Conservation (phyloP, 805 yeast species). For the Kluyveromyces dobzhanskii region DNA sequence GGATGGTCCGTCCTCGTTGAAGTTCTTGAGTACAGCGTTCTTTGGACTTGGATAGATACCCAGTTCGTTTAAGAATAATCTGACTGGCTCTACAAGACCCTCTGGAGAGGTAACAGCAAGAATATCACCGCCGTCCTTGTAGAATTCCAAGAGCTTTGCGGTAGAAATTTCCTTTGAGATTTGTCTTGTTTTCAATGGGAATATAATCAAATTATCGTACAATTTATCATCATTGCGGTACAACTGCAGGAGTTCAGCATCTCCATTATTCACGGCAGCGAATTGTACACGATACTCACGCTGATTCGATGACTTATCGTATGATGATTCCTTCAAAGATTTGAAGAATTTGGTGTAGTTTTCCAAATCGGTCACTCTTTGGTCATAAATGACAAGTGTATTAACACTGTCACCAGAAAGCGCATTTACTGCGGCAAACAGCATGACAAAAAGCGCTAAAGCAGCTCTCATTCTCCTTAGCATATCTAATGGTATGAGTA, state of each 20-base stretch:
- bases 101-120: constrained; percentile 49
- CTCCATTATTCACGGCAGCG: constrained; percentile 20
- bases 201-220: constrained; percentile 49
- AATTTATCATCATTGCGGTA: constrained; percentile 35
- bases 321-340: constrained; percentile 28
- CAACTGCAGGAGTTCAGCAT: constrained; percentile 11
- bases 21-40: constrained; percentile 55
- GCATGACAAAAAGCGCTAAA: constrained; percentile 7
- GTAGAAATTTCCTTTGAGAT: constrained; percentile 35
- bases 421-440: constrained; percentile 7
- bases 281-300: too few relatives aligned
- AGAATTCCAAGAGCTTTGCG: constrained; percentile 47
- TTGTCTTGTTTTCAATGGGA: constrained; percentile 48
- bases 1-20: constrained; percentile 36
- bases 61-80: constrained; percentile 62
- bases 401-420: constrained; percentile 19
- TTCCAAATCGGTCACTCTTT: constrained; percentile 19
- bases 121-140: constrained; percentile 65
- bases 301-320: too few relatives aligned
- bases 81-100: constrained; percentile 51
- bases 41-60: constrained; percentile 83
- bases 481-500: too few relatives aligned
- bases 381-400: constrained; percentile 29
- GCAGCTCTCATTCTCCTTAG: too few relatives aligned
- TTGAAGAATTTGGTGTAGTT: constrained; percentile 23